A percentile compares a stretch with the other conserved stretches of the same genome.
These are phyloP conservation scores for Lachnellula willkommii DNA, from an alignment of 2,329 filamentous ascomycete species.

Conservation along the genomic window DNA sequence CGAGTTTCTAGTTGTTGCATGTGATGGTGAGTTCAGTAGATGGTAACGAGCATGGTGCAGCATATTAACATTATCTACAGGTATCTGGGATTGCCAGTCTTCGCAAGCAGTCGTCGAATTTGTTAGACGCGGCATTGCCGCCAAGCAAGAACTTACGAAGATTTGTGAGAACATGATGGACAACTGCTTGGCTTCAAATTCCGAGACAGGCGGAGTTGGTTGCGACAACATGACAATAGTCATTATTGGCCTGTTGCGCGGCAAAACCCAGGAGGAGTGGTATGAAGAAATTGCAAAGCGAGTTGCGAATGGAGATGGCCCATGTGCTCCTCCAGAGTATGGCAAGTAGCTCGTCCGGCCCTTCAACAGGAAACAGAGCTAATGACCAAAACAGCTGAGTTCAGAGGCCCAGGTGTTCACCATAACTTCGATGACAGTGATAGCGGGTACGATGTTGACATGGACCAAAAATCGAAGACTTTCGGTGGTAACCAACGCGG, in stretches of 20 bases:
- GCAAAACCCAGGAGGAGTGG: constrained; percentile 95
- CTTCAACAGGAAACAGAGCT: constrained; percentile 18
- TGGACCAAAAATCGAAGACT: constrained; percentile 56
- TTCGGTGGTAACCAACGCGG: constrained; percentile 69
- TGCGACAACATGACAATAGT: constrained; percentile 99
- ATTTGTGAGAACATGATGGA: constrained; percentile 99
- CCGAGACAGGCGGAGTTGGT: constrained; percentile 93
- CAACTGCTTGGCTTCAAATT: constrained; percentile 96
- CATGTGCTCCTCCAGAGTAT: constrained; percentile 98
- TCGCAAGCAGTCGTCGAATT: constrained; percentile 97
- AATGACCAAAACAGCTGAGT: constrained; percentile 59
- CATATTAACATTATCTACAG: constrained; percentile 42
- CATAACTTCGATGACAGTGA: constrained; percentile 79
- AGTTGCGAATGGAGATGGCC: constrained; percentile 93
- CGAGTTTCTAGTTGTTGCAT: constrained; percentile 90
- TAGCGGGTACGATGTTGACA: constrained; percentile 70
- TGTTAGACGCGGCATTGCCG: constrained; percentile 89
- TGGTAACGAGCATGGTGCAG: constrained; percentile 3
- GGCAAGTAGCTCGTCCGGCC: constrained; percentile 51
- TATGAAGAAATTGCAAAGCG: constrained; percentile 92
- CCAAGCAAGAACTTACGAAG: constrained; percentile 87
- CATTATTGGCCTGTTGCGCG: constrained; percentile 81
- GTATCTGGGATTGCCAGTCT: constrained; percentile 99
- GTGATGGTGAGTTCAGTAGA: constrained; percentile 66
- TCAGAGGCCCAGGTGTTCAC: constrained; percentile 75